phyloP scores from a whole-genome alignment of 192 early-diverging fungal genomes.

The Rhizophlyctis rosea region DNA sequence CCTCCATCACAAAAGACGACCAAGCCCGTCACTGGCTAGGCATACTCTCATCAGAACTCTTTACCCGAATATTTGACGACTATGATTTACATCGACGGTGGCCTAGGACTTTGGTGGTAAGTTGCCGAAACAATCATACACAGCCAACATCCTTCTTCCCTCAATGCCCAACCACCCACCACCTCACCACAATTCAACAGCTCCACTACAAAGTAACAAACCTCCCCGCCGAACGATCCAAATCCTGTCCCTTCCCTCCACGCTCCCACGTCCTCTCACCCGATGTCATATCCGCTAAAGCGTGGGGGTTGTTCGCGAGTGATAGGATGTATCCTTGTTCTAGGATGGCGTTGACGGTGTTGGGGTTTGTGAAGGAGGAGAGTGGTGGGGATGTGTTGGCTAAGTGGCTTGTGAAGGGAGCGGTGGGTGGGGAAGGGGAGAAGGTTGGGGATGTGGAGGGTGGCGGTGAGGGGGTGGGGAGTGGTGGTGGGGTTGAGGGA shows the following conservation, averaged over 20 bases:
- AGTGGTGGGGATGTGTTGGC: slow-evolving; percentile 8
- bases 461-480: slow-evolving; percentile 3
- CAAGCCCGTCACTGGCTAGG: slow-evolving; percentile 48
- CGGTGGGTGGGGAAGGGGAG: not conserved
- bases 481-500: not conserved
- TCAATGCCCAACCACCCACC: too few species aligned
- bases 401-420: not conserved
- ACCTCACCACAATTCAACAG: too few species aligned
- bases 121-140: not conserved
- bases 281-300: not conserved
- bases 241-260: slow-evolving; percentile 1
- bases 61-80: slow-evolving; percentile 46
- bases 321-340: slow-evolving; percentile 20
- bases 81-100: slow-evolving; percentile 46
- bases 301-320: not conserved
- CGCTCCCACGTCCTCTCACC: not conserved
- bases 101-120: slow-evolving; percentile 50
- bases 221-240: not conserved
- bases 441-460: not conserved
- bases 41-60: slow-evolving; percentile 52
- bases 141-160: too few species aligned
- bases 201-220: not conserved
- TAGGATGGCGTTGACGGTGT: slow-evolving; percentile 5
- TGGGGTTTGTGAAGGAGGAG: slow-evolving; percentile 4
- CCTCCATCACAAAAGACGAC: slow-evolving; percentile 20